Evolutionary conservation across 441 rosid species (phyloP).

Genomic region (Monsonia emarginata): DNA sequence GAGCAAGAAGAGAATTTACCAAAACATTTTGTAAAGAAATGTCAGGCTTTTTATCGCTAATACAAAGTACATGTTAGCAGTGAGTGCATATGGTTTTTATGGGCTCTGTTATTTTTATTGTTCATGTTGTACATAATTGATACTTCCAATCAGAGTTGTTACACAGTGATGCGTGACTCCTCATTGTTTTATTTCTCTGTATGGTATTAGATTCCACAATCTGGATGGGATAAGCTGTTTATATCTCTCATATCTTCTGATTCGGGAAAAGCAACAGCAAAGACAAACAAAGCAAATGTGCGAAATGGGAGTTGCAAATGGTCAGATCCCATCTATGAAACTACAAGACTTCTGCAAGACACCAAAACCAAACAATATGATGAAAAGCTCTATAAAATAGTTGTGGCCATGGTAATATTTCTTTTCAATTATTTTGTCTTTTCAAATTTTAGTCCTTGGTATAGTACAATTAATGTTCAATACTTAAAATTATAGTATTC

Average conservation of each 20-base stretch:
- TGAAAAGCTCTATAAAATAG: conserved; percentile 75
- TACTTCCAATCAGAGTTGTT: background rate
- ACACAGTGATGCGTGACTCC: background rate
- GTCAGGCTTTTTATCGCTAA: too few relatives aligned
- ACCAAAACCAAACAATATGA: conserved; percentile 68
- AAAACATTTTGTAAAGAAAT: too few relatives aligned
- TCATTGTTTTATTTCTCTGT: conserved; percentile 14
- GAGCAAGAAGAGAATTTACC: too few relatives aligned
- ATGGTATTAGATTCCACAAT: conserved; percentile 53
- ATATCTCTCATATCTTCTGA: conserved; percentile 86
- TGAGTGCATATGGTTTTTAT: too few relatives aligned
- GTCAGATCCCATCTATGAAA: conserved; percentile 97
- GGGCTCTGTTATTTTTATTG: too few relatives aligned
- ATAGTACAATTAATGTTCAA: conserved; percentile 10
- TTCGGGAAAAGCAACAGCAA: conserved; percentile 80
- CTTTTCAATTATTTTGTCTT: conserved; percentile 1
- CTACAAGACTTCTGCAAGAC: conserved; percentile 91
- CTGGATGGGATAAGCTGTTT: conserved; percentile 97
- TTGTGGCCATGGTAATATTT: conserved; percentile 71
- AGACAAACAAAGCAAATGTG: conserved; percentile 92
- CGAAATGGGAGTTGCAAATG: conserved; percentile 97
- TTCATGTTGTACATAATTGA: background rate
- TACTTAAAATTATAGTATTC: background rate
- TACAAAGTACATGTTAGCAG: too few relatives aligned
- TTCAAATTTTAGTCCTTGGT: background rate